Evolutionary conservation across 305 asterid genomes (phyloP), one percentile per base, ranked within the genome.

Genomic region (Ajuga reptans): DNA sequence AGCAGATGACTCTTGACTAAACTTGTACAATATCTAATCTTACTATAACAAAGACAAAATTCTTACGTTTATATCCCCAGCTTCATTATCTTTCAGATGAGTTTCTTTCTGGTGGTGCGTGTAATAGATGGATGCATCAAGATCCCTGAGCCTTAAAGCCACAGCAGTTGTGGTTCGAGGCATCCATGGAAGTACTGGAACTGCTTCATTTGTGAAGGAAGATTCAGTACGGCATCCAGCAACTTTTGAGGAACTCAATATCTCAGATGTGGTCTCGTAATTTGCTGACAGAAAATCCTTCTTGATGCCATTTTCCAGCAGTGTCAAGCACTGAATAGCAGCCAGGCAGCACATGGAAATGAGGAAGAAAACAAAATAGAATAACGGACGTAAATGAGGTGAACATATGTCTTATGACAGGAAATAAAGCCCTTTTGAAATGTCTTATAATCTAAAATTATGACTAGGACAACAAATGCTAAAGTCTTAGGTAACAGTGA

Each of bases 141-240:
- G 79, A 68, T 88, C 95, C 94, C 84, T 82, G 73, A 88, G 84
- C 86, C 92, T 83, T 51, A 90, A 75, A 21, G 89, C 90, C 70
- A 88, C 91, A 21, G 93, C 95, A 60, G 95, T 43, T 6, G 88
- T 73, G 53, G 97, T 85, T 71, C 54, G 83, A 69, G 97, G 96
- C 72, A 90, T 74, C 96, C 96, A 90, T 51, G 97, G 92, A 77
- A 86, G 89, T 33, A 84, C 84, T 42, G 72, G 58, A 68, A 83
- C 74, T 12, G 14, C 74, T 57, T 73, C 85, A 42, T 78, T 69
- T 50, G 51, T 31, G 9, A 82, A 77, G 21, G 42, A 67, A 58
- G 61, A 64, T 60, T 72, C 84, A 61, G 64, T 72, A 49, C 54
- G 53, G 68, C 61, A 10, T 49, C 77, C 79, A 14, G 9, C 58